phyloP scores from a whole-genome alignment of 352 stramenopile genomes.

The Globisporangium perplexum region DNA sequence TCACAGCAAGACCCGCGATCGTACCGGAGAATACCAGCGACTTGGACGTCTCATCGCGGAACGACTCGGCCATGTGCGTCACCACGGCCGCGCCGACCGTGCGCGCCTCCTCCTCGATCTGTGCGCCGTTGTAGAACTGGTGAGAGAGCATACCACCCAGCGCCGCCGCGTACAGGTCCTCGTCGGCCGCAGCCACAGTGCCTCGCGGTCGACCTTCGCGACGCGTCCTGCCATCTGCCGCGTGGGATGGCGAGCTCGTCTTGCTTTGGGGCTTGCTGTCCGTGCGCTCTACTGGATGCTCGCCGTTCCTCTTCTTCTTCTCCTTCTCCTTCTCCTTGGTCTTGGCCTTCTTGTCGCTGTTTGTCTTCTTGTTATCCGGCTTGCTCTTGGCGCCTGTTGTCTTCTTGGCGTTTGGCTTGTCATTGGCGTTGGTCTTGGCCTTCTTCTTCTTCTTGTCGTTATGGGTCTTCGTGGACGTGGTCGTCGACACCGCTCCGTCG shows the following conservation, averaged over 20 bases:
- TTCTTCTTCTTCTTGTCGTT: neutral
- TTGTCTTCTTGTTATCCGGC: neutral
- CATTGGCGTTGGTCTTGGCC: no score
- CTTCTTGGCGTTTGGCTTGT: neutral
- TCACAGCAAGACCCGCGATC: slow-evolving; percentile 13
- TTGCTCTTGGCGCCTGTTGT: no score
- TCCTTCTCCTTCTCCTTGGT: neutral
- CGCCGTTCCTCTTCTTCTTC: neutral
- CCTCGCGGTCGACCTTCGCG: neutral
- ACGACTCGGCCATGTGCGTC: slow-evolving; percentile 15
- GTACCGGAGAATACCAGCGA: slow-evolving; percentile 6
- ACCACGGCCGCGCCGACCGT: slow-evolving; percentile 9
- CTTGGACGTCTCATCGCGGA: slow-evolving; percentile 11
- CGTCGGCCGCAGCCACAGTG: neutral
- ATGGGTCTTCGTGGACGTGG: neutral
- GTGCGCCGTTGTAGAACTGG: slow-evolving; percentile 7
- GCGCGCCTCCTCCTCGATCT: slow-evolving; percentile 3
- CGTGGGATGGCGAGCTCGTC: neutral
- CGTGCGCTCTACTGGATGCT: neutral
- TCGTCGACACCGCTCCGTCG: neutral
- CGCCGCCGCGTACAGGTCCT: neutral
- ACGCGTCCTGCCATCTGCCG: neutral
- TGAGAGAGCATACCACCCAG: neutral
- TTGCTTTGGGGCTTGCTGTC: neutral
- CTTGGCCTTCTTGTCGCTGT: neutral